Evolutionary conservation across 345 rosid species (phyloP), one percentile per base, ranked within the genome.

Genomic region (Eucalyptus regnans): DNA sequence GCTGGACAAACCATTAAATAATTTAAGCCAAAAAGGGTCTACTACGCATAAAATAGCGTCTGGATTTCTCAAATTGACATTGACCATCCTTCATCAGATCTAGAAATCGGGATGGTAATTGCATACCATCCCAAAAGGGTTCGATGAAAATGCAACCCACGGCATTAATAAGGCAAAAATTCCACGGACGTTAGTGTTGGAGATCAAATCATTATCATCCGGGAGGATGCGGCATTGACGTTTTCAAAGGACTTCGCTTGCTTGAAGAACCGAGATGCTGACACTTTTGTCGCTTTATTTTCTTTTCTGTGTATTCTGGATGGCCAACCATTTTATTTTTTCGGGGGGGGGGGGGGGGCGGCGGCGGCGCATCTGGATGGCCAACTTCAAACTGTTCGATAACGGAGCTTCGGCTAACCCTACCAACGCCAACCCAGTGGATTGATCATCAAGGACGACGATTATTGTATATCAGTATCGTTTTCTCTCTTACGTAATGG

Each of bases 331-430:
- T 15, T 50, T 50, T 50, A 0, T 48, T 48, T 1, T 15, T 2
- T 46, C 17, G 54, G 52, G 1, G n/a, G n/a, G n/a, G n/a, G n/a
- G n/a, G n/a, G n/a, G n/a, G n/a, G n/a, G n/a, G n/a, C n/a, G n/a
- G n/a, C n/a, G n/a, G n/a, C n/a, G n/a, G n/a, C n/a, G 17, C 54
- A 50, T 50, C 54, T 2, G 20, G 54, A 50, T 86, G 88, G 66
- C 88, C 88, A 50, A 86, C 88, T 86, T 54, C 46, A 54, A 86
- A 20, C 88, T 10, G 88, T 23, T 86, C 20, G 88, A 66, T 66
- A 87, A 66, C 83, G 88, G 66, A 68, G 7, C 52, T 84, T 25
- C 86, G n/a, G 86, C 86, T 46, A 44, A 25, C 50, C 12, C 86
- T 46, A 46, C 86, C 86, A 44, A 46, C 52, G n/a, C 86, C 86